These are phyloP conservation scores for Zhuliangozyma blackwelliae DNA, from an alignment of 1,139 yeast species.

Conservation along the genomic window DNA sequence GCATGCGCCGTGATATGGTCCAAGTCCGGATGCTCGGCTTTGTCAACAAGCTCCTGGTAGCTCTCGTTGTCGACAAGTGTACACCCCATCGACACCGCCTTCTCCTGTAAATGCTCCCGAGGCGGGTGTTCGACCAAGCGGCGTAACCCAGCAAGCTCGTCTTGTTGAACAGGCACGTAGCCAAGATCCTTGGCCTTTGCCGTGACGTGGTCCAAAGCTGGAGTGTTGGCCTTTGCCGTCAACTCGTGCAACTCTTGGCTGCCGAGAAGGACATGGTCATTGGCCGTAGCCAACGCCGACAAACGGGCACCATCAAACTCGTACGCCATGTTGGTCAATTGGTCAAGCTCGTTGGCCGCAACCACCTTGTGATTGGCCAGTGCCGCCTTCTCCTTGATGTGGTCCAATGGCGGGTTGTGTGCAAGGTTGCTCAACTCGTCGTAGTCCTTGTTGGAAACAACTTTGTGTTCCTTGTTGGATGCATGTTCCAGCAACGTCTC, in stretches of 20 bases:
- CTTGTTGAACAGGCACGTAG: background rate
- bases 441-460: background rate
- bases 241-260: constrained; percentile 1
- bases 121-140: constrained; percentile 19
- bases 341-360: constrained; percentile 13
- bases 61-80: constrained; percentile 14
- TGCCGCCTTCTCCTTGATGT: constrained; percentile 19
- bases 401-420: constrained; percentile 17
- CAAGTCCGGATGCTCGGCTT: constrained; percentile 12
- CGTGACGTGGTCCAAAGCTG: constrained; percentile 1
- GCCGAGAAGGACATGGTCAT: constrained; percentile 4
- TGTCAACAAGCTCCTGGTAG: constrained; percentile 16
- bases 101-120: constrained; percentile 16
- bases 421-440: constrained; percentile 15
- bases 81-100: constrained; percentile 14
- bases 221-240: constrained; percentile 1
- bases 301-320: constrained; percentile 25
- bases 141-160: constrained; percentile 9
- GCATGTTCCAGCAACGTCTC: constrained; percentile 18
- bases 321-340: constrained; percentile 11
- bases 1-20: constrained; percentile 10
- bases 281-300: constrained; percentile 14
- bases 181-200: constrained; percentile 1
- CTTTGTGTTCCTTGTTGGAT: constrained; percentile 9
- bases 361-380: constrained; percentile 15